phyloP scores from a whole-genome alignment of 177 flowering plant genomes.

The Vitis hybrid region DNA sequence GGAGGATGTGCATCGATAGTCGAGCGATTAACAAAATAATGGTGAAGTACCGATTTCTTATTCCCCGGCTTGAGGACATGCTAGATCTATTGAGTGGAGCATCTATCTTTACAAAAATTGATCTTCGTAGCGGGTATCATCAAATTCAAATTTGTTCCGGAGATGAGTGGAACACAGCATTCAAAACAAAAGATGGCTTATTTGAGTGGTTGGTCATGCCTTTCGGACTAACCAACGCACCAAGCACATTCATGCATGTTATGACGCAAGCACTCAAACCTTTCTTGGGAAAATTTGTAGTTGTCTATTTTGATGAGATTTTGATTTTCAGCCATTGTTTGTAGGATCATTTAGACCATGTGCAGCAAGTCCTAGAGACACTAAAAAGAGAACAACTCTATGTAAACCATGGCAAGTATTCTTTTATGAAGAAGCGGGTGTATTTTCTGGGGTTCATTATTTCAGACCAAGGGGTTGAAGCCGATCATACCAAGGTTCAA shows the following conservation, averaged over 20 bases:
- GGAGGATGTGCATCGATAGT: too few species aligned
- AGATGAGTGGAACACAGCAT: too few species aligned
- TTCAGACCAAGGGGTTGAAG: neutral
- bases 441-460: neutral
- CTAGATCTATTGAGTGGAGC: too few species aligned
- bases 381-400: neutral
- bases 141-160: too few species aligned
- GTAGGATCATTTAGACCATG: neutral
- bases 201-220: too few species aligned
- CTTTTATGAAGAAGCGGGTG: neutral
- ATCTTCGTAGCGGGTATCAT: too few species aligned
- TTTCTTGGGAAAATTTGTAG: too few species aligned
- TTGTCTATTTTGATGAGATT: too few species aligned
- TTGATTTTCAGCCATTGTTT: neutral
- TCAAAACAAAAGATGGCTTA: too few species aligned
- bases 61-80: neutral
- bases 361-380: constrained; percentile 1
- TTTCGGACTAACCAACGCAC: neutral
- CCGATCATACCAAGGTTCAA: neutral
- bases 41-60: neutral
- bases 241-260: neutral
- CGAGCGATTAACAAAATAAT: too few species aligned
- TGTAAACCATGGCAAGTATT: neutral
- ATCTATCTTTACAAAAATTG: too few species aligned
- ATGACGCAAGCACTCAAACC: neutral